phyloP scores from a whole-genome alignment of 257 asterid species.

The Solanum virginianum region DNA sequence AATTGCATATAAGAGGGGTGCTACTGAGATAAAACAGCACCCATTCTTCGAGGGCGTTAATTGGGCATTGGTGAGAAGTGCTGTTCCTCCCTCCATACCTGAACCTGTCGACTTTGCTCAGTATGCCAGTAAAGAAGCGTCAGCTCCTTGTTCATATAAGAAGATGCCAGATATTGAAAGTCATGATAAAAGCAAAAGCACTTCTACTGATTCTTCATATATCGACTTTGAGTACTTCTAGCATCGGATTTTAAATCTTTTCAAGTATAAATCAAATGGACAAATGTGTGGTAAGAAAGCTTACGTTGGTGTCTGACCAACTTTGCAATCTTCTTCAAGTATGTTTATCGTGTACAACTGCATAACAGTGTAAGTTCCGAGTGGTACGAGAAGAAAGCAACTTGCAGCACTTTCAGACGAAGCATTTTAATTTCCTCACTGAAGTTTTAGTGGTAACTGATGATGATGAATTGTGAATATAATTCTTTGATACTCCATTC shows the following conservation, averaged over 20 bases:
- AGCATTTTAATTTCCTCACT: neutral
- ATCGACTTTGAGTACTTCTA: conserved; percentile 33
- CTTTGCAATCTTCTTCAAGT: neutral
- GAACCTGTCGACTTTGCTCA: conserved; percentile 18
- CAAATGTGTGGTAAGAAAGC: neutral
- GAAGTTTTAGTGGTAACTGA: neutral
- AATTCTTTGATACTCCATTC: neutral
- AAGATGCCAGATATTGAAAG: conserved; percentile 16
- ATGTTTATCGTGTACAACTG: neutral
- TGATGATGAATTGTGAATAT: neutral
- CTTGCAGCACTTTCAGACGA: neutral
- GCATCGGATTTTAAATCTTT: neutral
- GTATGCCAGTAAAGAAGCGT: conserved; percentile 7
- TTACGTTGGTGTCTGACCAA: neutral
- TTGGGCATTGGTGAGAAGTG: conserved; percentile 31
- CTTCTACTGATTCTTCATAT: conserved; percentile 10
- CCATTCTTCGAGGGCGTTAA: conserved; percentile 30
- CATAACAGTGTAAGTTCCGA: neutral
- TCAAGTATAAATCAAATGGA: neutral
- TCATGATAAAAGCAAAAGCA: conserved; percentile 1
- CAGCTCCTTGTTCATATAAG: conserved; percentile 12
- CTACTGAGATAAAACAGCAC: conserved; percentile 33
- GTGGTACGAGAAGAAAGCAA: neutral
- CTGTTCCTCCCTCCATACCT: conserved; percentile 21
- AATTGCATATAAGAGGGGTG: conserved; percentile 32